Base-by-base conservation (phyloP, 2,329 filamentous ascomycete species). In the Stagonosporopsis vannaccii region DNA sequence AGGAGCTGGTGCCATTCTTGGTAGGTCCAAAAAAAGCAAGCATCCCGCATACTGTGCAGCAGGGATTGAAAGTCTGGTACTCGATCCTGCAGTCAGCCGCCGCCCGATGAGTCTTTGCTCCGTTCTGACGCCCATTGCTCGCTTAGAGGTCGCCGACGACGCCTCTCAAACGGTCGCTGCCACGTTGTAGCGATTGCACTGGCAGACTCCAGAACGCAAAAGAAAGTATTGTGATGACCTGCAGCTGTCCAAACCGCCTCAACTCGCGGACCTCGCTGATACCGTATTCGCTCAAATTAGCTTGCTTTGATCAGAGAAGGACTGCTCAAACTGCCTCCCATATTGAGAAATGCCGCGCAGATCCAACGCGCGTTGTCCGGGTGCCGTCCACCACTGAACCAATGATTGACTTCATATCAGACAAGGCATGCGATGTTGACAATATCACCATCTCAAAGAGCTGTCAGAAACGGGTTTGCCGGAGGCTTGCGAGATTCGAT, bases 121-220 rank as follows among this genome's bases (percentile, higher is more conserved):
- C 23, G 26, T 39, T 22, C 23, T 28, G 46, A 50, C 33, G 52
- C 46, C 52, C 20, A 41, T 45, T 19, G 9, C 41, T 56, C 52
- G 52, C 52, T 44, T 56, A 22, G 12, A 50, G 45, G 52, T 56
- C 52, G 52, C 52, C 52, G 52, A 56, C 22, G 36, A 30, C 46
- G 52, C 46, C 33, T 40, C 30, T 46, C 23, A 35, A 56, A 55
- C 51, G 32, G 32, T 40, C 30, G 26, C 19, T 23, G 45, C 51
- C 51, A 49, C 39, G 39, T 37, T 48, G 37, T 37, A 17, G 13
- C 20, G 7, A 23, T 37, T 39, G 39, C 37, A 39, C 7, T 11
- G 23, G n/a, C 11, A 11, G 20, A 23, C 39, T 48, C 51, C 33
- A 41, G 44, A 54, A 43, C 32, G 39, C 51, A 54, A 54, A 54